Evolutionary conservation across 2,329 filamentous ascomycete species (phyloP), one percentile per base, ranked within the genome.

Genomic region (Trichoderma citrinoviride): DNA sequence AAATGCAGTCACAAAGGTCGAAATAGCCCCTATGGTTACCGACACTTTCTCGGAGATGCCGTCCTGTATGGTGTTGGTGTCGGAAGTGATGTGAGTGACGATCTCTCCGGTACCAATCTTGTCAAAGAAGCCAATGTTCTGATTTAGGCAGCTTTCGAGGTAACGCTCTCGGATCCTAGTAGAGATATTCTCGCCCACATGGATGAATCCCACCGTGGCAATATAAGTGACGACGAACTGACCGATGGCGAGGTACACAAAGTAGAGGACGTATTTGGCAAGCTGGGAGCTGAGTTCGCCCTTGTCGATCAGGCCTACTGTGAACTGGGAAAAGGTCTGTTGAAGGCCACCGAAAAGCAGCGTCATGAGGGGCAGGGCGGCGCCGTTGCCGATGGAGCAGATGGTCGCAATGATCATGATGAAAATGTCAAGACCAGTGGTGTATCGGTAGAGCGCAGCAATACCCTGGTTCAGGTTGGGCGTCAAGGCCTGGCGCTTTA

Each of bases 81-180:
- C 94, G 12, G 93, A 90, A 0, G 94, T 98, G 71, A 97, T 97
- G 68, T 93, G 89, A 1, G 93, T 97, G 0, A 93, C 97, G 67
- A 98, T 91, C 77, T 97, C 95, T 65, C 94, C 93, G 40, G 93
- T 90, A 58, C 93, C 94, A 15, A 97, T 84, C 73, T 95, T 95
- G 77, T 98, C 95, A 77, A 96, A 96, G 77, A 92, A 96, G 52
- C 87, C 93, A 75, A 96, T 94, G 75, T 97, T 96, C 75, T 96
- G 93, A 67, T 87, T 87, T 80, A 96, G 81, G 73, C 93, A 93
- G 68, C 90, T 92, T 70, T 88, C 85, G 7, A 99, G 85, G 71
- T 98, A 98, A 70, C 91, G 85, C 73, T 91, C 86, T 65, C 93
- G 87, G 70, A 93, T 91, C 79, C 92, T 91, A 67, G 86, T 85